A percentile compares a stretch with the other conserved stretches of the same genome.
Conservation (phyloP, 176 grass and related monocot genomes). For the Oryza rufipogon region DNA sequence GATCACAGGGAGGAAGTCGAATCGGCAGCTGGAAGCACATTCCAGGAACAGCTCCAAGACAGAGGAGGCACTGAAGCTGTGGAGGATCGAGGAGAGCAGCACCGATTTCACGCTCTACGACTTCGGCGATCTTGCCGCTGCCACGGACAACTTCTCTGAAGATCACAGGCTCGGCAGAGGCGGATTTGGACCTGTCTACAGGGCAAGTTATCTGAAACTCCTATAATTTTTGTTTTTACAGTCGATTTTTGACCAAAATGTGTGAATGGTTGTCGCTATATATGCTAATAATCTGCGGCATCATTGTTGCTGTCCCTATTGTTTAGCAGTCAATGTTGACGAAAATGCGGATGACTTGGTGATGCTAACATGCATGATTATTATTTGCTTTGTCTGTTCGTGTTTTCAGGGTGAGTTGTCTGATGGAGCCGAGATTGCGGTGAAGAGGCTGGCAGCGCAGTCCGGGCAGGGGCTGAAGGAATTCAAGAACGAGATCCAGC, state of each 20-base stretch:
- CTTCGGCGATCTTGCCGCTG: constrained; percentile 40
- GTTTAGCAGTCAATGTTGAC: neutral
- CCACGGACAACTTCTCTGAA: constrained; percentile 44
- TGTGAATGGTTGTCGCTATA: neutral
- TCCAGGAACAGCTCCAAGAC: constrained; percentile 41
- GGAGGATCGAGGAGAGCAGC: constrained; percentile 59
- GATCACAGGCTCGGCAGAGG: constrained; percentile 56
- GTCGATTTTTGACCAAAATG: neutral
- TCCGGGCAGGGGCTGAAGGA: constrained; percentile 56
- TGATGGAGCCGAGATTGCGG: constrained; percentile 47
- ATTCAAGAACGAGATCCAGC: constrained; percentile 69
- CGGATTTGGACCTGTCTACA: constrained; percentile 64
- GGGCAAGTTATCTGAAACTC: constrained; percentile 17
- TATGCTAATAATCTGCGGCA: neutral
- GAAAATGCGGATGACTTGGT: neutral
- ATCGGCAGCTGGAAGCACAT: neutral
- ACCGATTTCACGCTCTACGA: constrained; percentile 56
- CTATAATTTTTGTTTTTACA: neutral
- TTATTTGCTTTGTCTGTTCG: neutral
- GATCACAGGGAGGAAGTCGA: constrained; percentile 3
- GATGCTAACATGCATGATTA: neutral
- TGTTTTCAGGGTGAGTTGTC: constrained; percentile 41
- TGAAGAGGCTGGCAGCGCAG: constrained; percentile 51
- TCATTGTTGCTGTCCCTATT: neutral
- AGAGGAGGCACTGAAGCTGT: constrained; percentile 55